phyloP scores from a whole-genome alignment of 2,329 filamentous ascomycete species.

The Trichoderma sp. region DNA sequence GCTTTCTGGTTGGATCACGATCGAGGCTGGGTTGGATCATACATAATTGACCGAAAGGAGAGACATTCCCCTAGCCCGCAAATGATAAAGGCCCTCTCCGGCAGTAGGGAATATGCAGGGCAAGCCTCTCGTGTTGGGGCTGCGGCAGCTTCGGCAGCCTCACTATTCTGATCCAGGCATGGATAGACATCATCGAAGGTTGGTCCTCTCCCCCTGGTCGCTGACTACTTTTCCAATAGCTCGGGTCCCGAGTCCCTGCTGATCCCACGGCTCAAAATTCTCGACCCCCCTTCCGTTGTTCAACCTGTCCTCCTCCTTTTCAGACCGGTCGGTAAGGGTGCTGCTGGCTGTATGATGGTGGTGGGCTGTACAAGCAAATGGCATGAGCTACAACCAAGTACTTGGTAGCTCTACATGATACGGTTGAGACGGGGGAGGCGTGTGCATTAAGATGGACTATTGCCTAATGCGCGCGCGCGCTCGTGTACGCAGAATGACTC shows the following conservation, averaged over 20 bases:
- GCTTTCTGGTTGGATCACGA: conserved; percentile 10
- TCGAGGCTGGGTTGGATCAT: neutral
- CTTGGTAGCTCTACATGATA: neutral
- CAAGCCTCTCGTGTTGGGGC: neutral
- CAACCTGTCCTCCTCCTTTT: neutral
- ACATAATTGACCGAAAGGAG: conserved; percentile 8
- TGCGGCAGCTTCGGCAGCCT: conserved; percentile 14
- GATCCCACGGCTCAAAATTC: neutral
- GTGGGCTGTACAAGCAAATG: neutral
- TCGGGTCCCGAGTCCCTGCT: conserved; percentile 9
- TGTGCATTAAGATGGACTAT: conserved; percentile 5
- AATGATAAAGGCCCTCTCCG: neutral
- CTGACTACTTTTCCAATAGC: neutral
- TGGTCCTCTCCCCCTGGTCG: neutral
- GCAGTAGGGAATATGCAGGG: conserved; percentile 10
- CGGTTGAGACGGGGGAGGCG: conserved; percentile 3
- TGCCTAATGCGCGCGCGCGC: conserved; percentile 12
- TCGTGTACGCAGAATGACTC: conserved; percentile 6
- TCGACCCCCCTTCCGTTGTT: neutral
- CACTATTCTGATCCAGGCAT: conserved; percentile 2
- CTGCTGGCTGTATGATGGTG: neutral
- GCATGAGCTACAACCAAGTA: neutral
- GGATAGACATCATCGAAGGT: neutral
- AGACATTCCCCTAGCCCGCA: neutral
- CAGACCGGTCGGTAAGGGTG: conserved; percentile 10